phyloP scores from a whole-genome alignment of 768 basidiomycete genomes.

The Termitomyces sp. region DNA sequence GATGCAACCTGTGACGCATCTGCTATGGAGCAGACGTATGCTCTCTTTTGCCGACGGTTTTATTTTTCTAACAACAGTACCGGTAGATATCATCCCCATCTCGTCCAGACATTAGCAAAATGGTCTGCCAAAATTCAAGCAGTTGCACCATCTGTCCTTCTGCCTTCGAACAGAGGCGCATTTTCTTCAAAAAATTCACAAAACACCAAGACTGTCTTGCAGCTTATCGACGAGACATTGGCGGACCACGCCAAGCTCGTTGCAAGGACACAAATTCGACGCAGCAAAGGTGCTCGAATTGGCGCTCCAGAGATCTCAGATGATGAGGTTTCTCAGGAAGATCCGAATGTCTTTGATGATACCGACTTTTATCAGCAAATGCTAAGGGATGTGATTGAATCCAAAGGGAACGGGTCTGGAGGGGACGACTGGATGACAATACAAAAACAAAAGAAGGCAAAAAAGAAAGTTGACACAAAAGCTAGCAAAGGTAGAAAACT shows the following conservation, averaged over 20 bases:
- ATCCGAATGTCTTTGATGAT: conserved; percentile 71
- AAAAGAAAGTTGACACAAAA: conserved; percentile 90
- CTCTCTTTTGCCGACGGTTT: not conserved
- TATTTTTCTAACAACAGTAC: not conserved
- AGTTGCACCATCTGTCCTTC: conserved; percentile 73
- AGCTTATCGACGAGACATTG: conserved; percentile 75
- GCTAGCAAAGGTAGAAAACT: conserved; percentile 95
- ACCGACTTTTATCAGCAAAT: conserved; percentile 92
- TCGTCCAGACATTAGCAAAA: conserved; percentile 77
- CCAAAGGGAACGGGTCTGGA: conserved; percentile 38
- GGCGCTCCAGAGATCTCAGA: conserved; percentile 27
- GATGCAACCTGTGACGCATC: conserved; percentile 36
- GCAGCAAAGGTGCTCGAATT: conserved; percentile 43
- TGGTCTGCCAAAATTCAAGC: conserved; percentile 97
- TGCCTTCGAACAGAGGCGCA: conserved; percentile 64
- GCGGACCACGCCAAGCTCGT: conserved; percentile 53
- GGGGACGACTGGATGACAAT: conserved; percentile 57
- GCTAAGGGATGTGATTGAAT: conserved; percentile 86
- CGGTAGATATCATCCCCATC: conserved; percentile 55
- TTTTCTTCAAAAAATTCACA: conserved; percentile 55
- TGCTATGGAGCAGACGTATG: conserved; percentile 50
- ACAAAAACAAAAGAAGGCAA: conserved; percentile 67
- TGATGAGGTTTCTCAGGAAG: conserved; percentile 27
- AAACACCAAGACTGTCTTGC: conserved; percentile 57
- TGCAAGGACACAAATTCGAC: conserved; percentile 53